phyloP scores from a whole-genome alignment of 306 rosid species.

The Quercus agrifolia region DNA sequence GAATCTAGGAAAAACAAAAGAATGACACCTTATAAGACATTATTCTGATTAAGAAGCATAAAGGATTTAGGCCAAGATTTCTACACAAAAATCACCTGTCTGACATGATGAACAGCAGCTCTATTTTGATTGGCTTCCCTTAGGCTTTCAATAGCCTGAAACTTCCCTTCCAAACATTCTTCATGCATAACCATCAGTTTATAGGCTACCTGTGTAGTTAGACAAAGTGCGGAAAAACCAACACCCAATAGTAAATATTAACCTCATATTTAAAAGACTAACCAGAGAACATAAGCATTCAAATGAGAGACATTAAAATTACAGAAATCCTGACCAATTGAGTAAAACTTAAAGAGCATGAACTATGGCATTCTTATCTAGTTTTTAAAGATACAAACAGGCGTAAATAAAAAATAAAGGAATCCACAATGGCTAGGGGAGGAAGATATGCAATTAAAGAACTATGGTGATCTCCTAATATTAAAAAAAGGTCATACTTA shows the following conservation, averaged over 20 bases:
- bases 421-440: background rate
- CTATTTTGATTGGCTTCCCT: slow-evolving; percentile 41
- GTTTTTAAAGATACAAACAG: too few relatives aligned
- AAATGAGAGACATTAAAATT: background rate
- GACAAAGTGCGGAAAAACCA: background rate
- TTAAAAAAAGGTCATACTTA: too few relatives aligned
- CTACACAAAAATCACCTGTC: slow-evolving; percentile 41
- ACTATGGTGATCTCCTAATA: background rate
- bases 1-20: background rate
- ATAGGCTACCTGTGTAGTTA: slow-evolving; percentile 50
- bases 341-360: background rate
- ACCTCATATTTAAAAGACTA: background rate
- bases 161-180: slow-evolving; percentile 58
- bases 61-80: background rate
- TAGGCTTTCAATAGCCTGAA: slow-evolving; percentile 35
- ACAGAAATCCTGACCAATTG: background rate
- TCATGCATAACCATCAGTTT: slow-evolving; percentile 54
- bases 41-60: background rate
- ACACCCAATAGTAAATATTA: background rate
- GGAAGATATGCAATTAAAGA: background rate
- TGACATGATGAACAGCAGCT: slow-evolving; percentile 34
- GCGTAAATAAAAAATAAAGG: background rate
- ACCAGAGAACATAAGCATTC: background rate
- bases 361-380: too few relatives aligned
- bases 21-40: background rate